Conservation (phyloP, 2,329 filamentous ascomycete species). For the Paecilomyces fulvus region DNA sequence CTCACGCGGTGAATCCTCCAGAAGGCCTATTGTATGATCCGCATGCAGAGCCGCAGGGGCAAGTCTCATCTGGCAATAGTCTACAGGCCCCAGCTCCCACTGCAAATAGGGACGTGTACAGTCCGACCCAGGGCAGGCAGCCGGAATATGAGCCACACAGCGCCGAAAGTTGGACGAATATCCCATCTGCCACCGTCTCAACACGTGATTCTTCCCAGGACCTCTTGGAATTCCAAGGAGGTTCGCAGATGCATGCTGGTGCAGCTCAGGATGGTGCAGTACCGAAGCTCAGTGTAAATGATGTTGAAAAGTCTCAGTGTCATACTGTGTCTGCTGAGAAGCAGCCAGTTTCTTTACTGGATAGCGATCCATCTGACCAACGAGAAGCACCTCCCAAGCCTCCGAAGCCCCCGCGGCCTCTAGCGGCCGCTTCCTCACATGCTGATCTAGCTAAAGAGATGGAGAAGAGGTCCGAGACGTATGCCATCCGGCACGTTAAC, state of each 20-base stretch:
- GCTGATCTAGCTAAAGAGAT: slow-evolving; percentile 26
- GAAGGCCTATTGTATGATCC: slow-evolving; percentile 2
- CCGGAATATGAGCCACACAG: slow-evolving; percentile 7
- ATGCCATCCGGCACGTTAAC: slow-evolving; percentile 83
- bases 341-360: background rate
- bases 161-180: slow-evolving; percentile 12
- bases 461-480: slow-evolving; percentile 61
- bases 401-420: slow-evolving; percentile 1
- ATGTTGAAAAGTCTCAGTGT: background rate
- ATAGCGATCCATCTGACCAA: background rate
- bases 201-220: slow-evolving; percentile 24
- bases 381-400: background rate
- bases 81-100: background rate
- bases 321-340: background rate
- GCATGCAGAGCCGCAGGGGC: slow-evolving; percentile 8
- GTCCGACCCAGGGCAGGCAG: background rate
- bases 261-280: background rate
- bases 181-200: slow-evolving; percentile 13
- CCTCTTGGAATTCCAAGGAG: slow-evolving; percentile 18
- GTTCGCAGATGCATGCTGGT: slow-evolving; percentile 2
- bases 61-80: slow-evolving; percentile 1
- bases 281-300: background rate
- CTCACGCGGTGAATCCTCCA: background rate
- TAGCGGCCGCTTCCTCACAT: slow-evolving; percentile 14
- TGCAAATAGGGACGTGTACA: background rate